A percentile compares a stretch with the other conserved stretches of the same genome.
phyloP scores from a whole-genome alignment of 2,329 filamentous ascomycete species.

The Epichloe sibirici region DNA sequence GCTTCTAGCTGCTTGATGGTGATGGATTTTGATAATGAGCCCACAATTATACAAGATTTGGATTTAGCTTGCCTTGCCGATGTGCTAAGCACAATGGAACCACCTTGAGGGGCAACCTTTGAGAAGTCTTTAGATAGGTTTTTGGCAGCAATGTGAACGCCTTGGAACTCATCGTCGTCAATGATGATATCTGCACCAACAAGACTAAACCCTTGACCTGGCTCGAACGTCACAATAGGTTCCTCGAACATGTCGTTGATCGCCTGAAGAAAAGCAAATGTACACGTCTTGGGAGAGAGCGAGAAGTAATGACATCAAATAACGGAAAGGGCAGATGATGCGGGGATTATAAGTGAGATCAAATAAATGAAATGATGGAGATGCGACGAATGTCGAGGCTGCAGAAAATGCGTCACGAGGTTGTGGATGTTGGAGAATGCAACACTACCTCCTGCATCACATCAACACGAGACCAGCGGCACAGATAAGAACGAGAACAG shows the following conservation, averaged over 20 bases:
- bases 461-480: slow-evolving; percentile 1
- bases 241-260: slow-evolving; percentile 14
- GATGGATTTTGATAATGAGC: slow-evolving; percentile 11
- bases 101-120: slow-evolving; percentile 11
- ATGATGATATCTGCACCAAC: slow-evolving; percentile 19
- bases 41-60: slow-evolving; percentile 13
- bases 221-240: slow-evolving; percentile 14
- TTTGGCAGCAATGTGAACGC: slow-evolving; percentile 21
- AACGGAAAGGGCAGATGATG: background rate
- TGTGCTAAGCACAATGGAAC: slow-evolving; percentile 7
- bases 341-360: background rate
- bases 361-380: background rate
- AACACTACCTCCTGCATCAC: slow-evolving; percentile 1
- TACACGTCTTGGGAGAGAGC: background rate
- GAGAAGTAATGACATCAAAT: background rate
- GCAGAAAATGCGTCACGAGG: slow-evolving; percentile 1
- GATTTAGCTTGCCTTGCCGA: background rate
- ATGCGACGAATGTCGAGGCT: background rate
- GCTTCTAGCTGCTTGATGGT: slow-evolving; percentile 9
- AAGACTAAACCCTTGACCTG: slow-evolving; percentile 14
- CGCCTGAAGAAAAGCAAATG: background rate
- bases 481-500: background rate
- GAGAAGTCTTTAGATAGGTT: slow-evolving; percentile 19
- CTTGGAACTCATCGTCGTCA: slow-evolving; percentile 18
- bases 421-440: background rate